Base-by-base conservation (phyloP, 129 eudicot genomes). In the Dittrichia graveolens region DNA sequence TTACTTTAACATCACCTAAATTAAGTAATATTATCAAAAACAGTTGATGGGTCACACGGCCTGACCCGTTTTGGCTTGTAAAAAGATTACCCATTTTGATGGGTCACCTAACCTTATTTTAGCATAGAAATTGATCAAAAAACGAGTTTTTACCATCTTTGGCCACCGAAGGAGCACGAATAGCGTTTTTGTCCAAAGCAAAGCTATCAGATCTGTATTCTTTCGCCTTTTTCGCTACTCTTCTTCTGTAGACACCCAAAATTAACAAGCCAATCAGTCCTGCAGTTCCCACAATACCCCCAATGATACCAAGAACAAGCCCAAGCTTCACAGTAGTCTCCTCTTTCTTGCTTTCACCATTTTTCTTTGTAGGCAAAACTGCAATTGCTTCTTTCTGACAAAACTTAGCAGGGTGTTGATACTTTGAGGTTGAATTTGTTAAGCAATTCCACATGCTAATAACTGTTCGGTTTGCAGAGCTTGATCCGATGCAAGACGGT, bases 331-430 rank as follows among this genome's bases (percentile, higher is more conserved):
- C 35, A 52, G 90, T 88, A 11, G 83, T 65, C 67, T 84, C 76
- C 15, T 82, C 79, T 61, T 50, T 66, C 39, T 64, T 72, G 38
- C 45, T 72, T 42, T 71, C 82, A 54, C 77, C 53, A 4, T 12
- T 53, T 61, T 47, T 78, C 49, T 55, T 79, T 4, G 86, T 77
- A 45, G 96, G 98, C 82, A 80, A 59, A 58, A 93, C 96, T 24
- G 98, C 98, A 12, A 90, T 52, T 35, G 96, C 98, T 62, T 90
- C 86, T 45, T 80, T 86, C 5, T 86, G 88, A 59, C 99, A 94
- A 19, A 77, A 88, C 14, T 79, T 70, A 5, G 40, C 7, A 3
- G 76, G 73, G 15, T 85, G 91, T 76, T 94, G 99, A 81, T 86
- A 78, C 71, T 86, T 90, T 31, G 95, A 77, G 47, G 74, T 80